These are phyloP conservation scores for Fulvia fulva DNA, from an alignment of 2,329 filamentous ascomycete species.

Conservation along the genomic window DNA sequence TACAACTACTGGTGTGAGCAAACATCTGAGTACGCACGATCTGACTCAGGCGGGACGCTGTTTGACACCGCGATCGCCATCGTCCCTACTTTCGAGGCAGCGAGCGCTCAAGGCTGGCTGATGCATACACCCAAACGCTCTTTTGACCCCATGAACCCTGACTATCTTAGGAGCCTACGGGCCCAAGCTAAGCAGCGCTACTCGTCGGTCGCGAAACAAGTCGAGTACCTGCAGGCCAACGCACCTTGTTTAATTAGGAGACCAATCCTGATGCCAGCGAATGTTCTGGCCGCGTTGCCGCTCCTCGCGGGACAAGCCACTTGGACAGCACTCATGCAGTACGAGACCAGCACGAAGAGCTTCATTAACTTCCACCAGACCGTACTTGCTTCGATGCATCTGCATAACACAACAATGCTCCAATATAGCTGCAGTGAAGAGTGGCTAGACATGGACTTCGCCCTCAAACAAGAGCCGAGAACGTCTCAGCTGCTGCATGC, in stretches of 20 bases:
- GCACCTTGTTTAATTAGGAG: not conserved
- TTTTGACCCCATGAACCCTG: not conserved
- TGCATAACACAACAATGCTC: not conserved
- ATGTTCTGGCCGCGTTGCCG: not conserved
- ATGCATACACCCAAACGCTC: not conserved
- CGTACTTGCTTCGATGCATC: not conserved
- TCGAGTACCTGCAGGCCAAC: not conserved
- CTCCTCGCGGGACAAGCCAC: not conserved
- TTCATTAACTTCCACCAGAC: not conserved
- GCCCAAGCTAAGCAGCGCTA: not conserved
- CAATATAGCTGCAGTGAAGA: not conserved
- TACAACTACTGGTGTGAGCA: not conserved
- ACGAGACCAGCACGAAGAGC: not conserved
- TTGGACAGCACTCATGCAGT: not conserved
- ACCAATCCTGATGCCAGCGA: not conserved
- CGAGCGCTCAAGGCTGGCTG: not conserved
- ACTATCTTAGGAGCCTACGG: not conserved
- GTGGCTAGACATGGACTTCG: not conserved
- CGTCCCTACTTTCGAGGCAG: not conserved
- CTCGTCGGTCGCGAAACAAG: not conserved
- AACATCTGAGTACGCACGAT: not conserved
- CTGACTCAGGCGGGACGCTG: not conserved
- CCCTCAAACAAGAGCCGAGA: not conserved
- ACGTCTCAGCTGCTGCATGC: not conserved
- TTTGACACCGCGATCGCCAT: not conserved